Base-by-base conservation (phyloP, 2,329 filamentous ascomycete genomes). In the Verticillium alfalfae region DNA sequence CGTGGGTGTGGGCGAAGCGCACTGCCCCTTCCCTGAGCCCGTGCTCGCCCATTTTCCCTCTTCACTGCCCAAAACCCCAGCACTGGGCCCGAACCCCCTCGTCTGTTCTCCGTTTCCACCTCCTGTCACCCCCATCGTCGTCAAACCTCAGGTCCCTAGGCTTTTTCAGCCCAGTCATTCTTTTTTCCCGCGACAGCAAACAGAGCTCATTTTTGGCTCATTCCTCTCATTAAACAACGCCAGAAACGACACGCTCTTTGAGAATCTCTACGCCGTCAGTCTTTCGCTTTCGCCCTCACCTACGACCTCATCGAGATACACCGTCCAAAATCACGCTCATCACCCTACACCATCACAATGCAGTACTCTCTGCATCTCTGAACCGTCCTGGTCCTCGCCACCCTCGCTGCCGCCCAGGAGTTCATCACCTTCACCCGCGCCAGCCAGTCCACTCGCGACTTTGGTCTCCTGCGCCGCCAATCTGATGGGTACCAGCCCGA, bases 401-500 rank as follows among this genome's bases (percentile, higher is more conserved):
- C 65, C 56, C 60, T 61, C 49, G 64, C 60, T 9, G 58, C 62
- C 57, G 65, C 65, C 8, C 60, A 65, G 34, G 61, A 65, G 59
- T 41, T 56, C 58, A 63, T 61, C 59, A 49, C 63, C 57, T 78
- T 77, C 69, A 72, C 71, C 67, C 71, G 76, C 64, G 70, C 74
- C 63, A 70, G 70, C 65, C 76, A 72, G 70, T 67, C 73, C n/a
- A 56, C 60, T 41, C 61, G 61, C 59, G 73, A 72, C 57, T 65
- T 81, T 66, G 78, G 79, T 62, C 71, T 83, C 59, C 70, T 71
- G 56, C 77, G 73, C 67, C 80, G 80, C 70, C 74, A 75, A 67
- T 76, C 70, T 66, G 73, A 71, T 68, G 82, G 77, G 67, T 86
- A 83, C 73, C 73, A 75, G 72, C 84, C 79, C 60, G 74, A 78